phyloP scores from a whole-genome alignment of 768 basidiomycete genomes.

The Cystofilobasidium ferigula region DNA sequence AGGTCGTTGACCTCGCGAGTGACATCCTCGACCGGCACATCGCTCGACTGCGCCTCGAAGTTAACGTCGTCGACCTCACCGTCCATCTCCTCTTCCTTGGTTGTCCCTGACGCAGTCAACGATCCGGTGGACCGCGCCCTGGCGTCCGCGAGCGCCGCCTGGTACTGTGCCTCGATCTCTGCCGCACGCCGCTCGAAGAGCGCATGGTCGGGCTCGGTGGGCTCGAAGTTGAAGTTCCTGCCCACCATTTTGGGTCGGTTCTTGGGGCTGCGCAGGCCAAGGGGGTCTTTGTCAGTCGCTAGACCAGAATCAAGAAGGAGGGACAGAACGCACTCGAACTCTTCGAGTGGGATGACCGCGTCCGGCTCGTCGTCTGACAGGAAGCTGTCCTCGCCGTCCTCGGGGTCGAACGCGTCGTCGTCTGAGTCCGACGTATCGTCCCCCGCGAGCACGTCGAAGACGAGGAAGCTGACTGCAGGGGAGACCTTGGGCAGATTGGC shows the following conservation, averaged over 20 bases:
- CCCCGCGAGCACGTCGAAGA: neutral
- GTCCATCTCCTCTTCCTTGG: too few species aligned
- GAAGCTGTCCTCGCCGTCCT: neutral
- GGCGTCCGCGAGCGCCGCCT: neutral
- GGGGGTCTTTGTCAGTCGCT: neutral
- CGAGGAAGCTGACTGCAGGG: neutral
- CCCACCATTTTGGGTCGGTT: neutral
- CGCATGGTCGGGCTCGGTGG: neutral
- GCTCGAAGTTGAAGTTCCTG: too few species aligned
- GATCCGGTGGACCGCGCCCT: neutral
- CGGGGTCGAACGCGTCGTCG: slow-evolving; percentile 2
- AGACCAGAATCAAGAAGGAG: neutral
- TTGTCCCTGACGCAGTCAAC: neutral
- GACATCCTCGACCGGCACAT: neutral
- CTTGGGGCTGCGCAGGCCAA: neutral
- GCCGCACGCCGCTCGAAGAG: neutral
- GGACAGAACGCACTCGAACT: neutral
- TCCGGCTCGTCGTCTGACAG: slow-evolving; percentile 6
- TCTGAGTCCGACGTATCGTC: neutral
- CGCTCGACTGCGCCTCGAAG: neutral
- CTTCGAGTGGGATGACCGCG: neutral
- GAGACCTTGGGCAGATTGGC: neutral
- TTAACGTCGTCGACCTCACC: too few species aligned
- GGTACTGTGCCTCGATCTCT: neutral
- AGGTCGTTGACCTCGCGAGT: neutral